Base-by-base conservation (phyloP, 352 stramenopile genomes). In the Peronospora farinosa region DNA sequence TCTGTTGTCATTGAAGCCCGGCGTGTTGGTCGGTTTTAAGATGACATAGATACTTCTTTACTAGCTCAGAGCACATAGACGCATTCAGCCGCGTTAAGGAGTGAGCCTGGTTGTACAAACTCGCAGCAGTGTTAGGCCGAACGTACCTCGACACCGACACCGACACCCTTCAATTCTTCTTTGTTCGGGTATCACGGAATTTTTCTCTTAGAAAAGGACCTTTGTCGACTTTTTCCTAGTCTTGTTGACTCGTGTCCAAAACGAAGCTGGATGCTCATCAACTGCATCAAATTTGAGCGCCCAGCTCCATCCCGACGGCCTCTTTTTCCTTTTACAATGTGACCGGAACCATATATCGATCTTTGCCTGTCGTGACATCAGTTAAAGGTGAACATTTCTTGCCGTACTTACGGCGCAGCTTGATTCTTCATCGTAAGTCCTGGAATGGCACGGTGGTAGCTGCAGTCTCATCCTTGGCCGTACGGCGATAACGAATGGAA, bases 201-300 rank as follows among this genome's bases (percentile, higher is more conserved):
- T 56, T 48, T 86, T 86, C 52, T 88, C 74, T 74, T 74, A 88
- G 11, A 85, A 19, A 39, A 48, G 17, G 0, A 77, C 63, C 7
- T 62, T 43, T 2, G 61, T 54, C 2, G 59, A 47, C 41, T 82
- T 61, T 52, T 76, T 80, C 33, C 36, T 19, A 23, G 44, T 46
- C 45, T 74, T 72, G 44, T 78, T 74, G 44, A 63, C 52, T 40
- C 59, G 43, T 5, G 32, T 60, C 72, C 69, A 74, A 33, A 21
- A n/a, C n/a, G n/a, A 40, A 19, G 25, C 33, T 52, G 6, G 54
- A 17, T 21, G 47, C 37, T 7, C 8, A 83, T 47, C 21, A 83
- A 53, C 31, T 59, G 33, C 13, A 41, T 32, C 13, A 83, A 52
- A 9, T 65, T 52, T 35, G 53, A 47, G 7, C 54, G 53, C 11